Evolutionary conservation across 2,329 filamentous ascomycete species (phyloP).

Genomic region (Helicocarpus griseus): DNA sequence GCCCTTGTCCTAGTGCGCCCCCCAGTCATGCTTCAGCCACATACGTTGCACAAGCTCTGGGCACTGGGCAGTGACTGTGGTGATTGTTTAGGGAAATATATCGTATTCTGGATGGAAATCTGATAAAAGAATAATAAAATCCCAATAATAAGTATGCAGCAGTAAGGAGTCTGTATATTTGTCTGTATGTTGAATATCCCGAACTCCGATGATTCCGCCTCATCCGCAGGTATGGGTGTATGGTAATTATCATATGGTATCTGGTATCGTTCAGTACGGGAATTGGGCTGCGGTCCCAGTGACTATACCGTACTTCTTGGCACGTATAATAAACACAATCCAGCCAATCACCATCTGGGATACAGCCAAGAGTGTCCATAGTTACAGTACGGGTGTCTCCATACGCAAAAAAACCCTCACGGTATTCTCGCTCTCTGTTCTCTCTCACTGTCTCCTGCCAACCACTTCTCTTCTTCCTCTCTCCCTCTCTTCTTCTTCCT

Average conservation of each 20-base stretch:
- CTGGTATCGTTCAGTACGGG: background rate
- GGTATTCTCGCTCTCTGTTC: too few relatives aligned
- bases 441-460: slow-evolving; percentile 9
- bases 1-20: too few relatives aligned
- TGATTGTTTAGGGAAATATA: background rate
- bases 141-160: background rate
- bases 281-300: too few relatives aligned
- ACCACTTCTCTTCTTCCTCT: slow-evolving; percentile 7
- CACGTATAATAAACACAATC: too few relatives aligned
- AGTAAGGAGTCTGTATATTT: background rate
- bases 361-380: too few relatives aligned
- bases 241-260: background rate
- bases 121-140: too few relatives aligned
- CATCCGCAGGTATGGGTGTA: background rate
- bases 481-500: slow-evolving; percentile 5
- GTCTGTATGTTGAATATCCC: too few relatives aligned
- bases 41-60: background rate
- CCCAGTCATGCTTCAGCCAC: too few relatives aligned
- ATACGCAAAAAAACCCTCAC: background rate
- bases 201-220: background rate
- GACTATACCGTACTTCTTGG: too few relatives aligned
- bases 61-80: too few relatives aligned
- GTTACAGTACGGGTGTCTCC: too few relatives aligned
- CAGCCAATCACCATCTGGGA: too few relatives aligned
- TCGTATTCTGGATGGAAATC: background rate